Evolutionary conservation across 177 flowering plant species (phyloP).

Genomic region (Telopea speciosissima): DNA sequence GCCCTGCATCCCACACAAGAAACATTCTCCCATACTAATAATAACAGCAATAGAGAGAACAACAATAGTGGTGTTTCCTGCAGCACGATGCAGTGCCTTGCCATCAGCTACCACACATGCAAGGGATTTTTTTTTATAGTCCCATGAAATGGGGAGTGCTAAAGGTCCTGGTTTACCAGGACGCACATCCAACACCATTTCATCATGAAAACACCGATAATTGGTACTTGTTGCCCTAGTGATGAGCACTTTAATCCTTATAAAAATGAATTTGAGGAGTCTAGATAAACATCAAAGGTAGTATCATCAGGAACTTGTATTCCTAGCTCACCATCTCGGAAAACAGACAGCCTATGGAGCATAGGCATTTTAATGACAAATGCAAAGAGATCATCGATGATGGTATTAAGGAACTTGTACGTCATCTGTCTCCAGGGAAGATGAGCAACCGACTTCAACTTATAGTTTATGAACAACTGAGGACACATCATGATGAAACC

Average conservation of each 20-base stretch:
- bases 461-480: conserved; percentile 92
- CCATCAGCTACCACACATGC: too few species aligned
- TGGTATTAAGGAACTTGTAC: conserved; percentile 94
- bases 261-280: neutral
- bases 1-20: too few species aligned
- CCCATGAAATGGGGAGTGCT: too few species aligned
- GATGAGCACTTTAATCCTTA: neutral
- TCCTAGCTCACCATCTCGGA: conserved; percentile 78
- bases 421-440: conserved; percentile 99
- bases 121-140: too few species aligned
- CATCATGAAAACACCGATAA: too few species aligned
- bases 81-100: too few species aligned
- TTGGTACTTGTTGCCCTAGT: neutral
- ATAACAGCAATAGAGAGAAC: too few species aligned
- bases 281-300: neutral
- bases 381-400: conserved; percentile 95
- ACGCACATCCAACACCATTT: too few species aligned
- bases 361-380: conserved; percentile 95
- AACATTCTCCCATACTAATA: too few species aligned
- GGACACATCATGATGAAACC: conserved; percentile 99
- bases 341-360: conserved; percentile 87
- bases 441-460: conserved; percentile 97
- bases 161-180: too few species aligned
- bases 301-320: neutral
- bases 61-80: too few species aligned